A percentile compares a stretch with the other conserved stretches of the same genome.
phyloP scores from a whole-genome alignment of 768 basidiomycete genomes.

The Lactarius indigo region DNA sequence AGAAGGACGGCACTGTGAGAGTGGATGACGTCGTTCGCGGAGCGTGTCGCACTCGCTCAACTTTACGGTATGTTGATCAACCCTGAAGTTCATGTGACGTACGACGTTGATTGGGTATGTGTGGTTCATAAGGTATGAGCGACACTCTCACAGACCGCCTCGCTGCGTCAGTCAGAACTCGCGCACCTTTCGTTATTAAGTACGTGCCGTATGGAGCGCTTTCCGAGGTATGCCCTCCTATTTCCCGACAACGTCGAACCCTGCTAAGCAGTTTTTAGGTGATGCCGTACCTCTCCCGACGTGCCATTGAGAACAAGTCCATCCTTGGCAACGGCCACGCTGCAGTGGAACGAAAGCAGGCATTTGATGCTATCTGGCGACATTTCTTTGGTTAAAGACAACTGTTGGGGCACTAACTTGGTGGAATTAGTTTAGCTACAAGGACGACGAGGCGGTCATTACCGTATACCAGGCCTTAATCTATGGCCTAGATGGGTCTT shows the following conservation, averaged over 20 bases:
- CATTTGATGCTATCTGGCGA: constrained; percentile 51
- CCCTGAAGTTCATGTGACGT: not conserved
- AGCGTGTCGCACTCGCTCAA: constrained; percentile 73
- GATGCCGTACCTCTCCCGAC: constrained; percentile 84
- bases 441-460: not conserved
- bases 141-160: constrained; percentile 76
- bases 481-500: not conserved
- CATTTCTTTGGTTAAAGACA: not conserved
- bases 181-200: constrained; percentile 78
- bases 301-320: constrained; percentile 92
- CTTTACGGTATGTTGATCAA: constrained; percentile 60
- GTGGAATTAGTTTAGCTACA: not conserved
- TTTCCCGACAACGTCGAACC: constrained; percentile 8
- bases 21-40: constrained; percentile 56
- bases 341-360: constrained; percentile 52
- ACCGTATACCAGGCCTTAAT: not conserved
- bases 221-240: constrained; percentile 45
- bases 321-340: constrained; percentile 75
- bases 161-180: constrained; percentile 46
- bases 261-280: constrained; percentile 43
- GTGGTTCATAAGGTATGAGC: constrained; percentile 62
- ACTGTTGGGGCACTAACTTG: not conserved
- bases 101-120: constrained; percentile 3
- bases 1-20: constrained; percentile 33
- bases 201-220: constrained; percentile 77